Conservation (phyloP, 306 rosid genomes). For the Medicago ruthenica region DNA sequence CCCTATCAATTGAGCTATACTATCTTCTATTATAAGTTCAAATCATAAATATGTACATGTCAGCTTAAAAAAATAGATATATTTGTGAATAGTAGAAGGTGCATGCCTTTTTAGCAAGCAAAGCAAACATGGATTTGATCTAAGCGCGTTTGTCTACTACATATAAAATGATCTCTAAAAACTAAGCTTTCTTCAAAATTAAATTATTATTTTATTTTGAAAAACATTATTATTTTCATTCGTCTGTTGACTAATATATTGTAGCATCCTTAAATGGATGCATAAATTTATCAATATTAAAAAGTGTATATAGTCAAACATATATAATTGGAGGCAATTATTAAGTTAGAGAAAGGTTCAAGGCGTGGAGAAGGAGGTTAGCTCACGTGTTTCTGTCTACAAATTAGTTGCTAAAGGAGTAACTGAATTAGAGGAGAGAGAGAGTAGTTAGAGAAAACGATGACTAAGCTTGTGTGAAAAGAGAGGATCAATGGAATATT, state of each 20-base stretch:
- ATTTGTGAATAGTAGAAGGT: no score
- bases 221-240: background rate
- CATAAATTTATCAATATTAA: background rate
- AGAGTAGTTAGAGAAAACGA: background rate
- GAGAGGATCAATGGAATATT: constrained; percentile 17
- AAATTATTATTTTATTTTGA: background rate
- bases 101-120: no score
- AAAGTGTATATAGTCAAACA: constrained; percentile 35
- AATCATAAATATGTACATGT: no score
- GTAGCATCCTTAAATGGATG: constrained; percentile 23
- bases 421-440: constrained; percentile 34
- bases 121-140: no score
- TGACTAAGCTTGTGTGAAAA: constrained; percentile 37
- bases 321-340: constrained; percentile 45
- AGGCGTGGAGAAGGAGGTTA: constrained; percentile 66
- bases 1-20: no score
- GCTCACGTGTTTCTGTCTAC: constrained; percentile 84
- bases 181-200: no score
- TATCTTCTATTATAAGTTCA: no score
- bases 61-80: no score
- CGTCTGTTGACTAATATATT: constrained; percentile 10
- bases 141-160: no score
- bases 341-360: constrained; percentile 53
- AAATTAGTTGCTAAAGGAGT: constrained; percentile 62
- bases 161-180: no score